Evolutionary conservation across 2,329 filamentous ascomycete genomes (phyloP).

Genomic region (Ophiostoma himal-ulmi): DNA sequence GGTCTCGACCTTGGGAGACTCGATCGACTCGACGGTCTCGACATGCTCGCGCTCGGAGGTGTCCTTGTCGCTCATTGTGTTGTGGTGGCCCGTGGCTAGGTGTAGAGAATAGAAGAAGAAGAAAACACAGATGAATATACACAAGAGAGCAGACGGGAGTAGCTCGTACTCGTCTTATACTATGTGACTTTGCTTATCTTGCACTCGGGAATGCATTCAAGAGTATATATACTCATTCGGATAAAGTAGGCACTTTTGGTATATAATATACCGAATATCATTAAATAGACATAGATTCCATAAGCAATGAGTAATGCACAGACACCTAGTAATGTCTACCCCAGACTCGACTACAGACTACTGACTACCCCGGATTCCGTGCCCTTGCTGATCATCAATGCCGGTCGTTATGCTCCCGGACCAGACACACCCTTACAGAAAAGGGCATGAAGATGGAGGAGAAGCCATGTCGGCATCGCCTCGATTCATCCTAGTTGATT

Average conservation of each 20-base stretch:
- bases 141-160: not conserved
- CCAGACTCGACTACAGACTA: not conserved
- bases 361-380: not conserved
- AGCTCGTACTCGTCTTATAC: not conserved
- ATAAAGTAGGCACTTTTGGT: not conserved
- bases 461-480: not conserved
- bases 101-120: not conserved
- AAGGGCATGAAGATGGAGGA: not conserved
- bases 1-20: not conserved
- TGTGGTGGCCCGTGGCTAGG: not conserved
- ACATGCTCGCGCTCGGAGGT: slow-evolving; percentile 17
- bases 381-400: not conserved
- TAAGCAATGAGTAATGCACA: not conserved
- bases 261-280: too few relatives aligned
- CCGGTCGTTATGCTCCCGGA: slow-evolving; percentile 4
- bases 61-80: slow-evolving; percentile 20
- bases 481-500: not conserved
- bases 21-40: not conserved
- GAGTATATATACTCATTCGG: not conserved
- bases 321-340: not conserved
- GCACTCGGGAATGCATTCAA: not conserved
- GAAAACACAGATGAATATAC: not conserved
- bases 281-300: too few relatives aligned
- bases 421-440: not conserved
- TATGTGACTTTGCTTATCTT: not conserved